Evolutionary conservation across 2,329 filamentous ascomycete genomes (phyloP).

Genomic region (Colletotrichum brevisporum): DNA sequence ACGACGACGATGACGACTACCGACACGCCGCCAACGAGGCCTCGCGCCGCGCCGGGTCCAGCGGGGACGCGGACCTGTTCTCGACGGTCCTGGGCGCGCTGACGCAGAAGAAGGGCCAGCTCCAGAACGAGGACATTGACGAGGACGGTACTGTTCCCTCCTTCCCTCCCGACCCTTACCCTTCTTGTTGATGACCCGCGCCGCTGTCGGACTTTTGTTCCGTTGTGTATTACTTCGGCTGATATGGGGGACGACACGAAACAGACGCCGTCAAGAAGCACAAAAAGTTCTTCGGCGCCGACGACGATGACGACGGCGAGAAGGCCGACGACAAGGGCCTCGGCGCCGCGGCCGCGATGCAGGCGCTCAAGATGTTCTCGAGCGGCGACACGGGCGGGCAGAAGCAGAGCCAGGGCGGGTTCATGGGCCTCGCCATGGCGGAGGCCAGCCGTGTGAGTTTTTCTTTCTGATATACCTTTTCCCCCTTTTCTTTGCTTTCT

Average conservation of each 20-base stretch:
- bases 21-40: conserved; percentile 64
- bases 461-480: background rate
- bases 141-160: conserved; percentile 60
- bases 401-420: conserved; percentile 78
- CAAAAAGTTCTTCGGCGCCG: conserved; percentile 79
- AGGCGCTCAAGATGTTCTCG: conserved; percentile 85
- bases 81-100: conserved; percentile 62
- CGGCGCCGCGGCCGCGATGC: conserved; percentile 83
- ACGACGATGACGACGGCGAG: conserved; percentile 58
- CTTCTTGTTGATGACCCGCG: no score
- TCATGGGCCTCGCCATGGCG: conserved; percentile 88
- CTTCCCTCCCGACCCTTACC: background rate
- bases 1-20: conserved; percentile 63
- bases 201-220: no score
- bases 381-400: conserved; percentile 63
- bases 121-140: conserved; percentile 63
- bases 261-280: conserved; percentile 80
- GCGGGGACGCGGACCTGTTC: conserved; percentile 64
- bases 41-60: conserved; percentile 59
- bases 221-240: no score
- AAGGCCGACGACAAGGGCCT: conserved; percentile 66
- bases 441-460: conserved; percentile 81
- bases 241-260: no score
- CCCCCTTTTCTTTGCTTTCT: no score
- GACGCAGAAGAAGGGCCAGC: conserved; percentile 62